Evolutionary conservation across 176 grass and related monocot species (phyloP).

Genomic region (Oropetium thomaeum): DNA sequence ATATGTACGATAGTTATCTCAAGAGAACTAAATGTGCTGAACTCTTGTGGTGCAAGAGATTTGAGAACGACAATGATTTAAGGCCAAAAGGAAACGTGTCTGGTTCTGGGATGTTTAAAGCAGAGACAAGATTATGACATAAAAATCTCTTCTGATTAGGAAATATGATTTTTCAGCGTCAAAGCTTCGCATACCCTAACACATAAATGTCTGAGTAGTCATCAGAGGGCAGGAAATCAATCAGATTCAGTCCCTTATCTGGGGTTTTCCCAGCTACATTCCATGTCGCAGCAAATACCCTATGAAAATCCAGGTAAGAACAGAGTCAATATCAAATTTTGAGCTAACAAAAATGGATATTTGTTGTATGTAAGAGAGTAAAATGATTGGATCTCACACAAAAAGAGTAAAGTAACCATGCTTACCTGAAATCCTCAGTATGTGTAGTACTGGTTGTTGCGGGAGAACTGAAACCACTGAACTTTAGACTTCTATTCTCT

Average conservation of each 20-base stretch:
- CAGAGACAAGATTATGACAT: not conserved
- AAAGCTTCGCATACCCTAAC: conserved; percentile 42
- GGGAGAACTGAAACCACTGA: conserved; percentile 31
- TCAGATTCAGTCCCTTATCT: conserved; percentile 46
- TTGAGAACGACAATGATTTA: conserved; percentile 8
- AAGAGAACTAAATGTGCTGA: conserved; percentile 4
- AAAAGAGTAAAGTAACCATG: not conserved
- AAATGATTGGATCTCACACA: conserved; percentile 1
- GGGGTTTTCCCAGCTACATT: conserved; percentile 56
- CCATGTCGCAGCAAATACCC: conserved; percentile 65
- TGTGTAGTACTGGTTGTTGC: conserved; percentile 23
- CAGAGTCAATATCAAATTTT: not conserved
- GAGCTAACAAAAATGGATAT: not conserved
- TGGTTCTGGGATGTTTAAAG: not conserved
- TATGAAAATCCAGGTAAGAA: not conserved
- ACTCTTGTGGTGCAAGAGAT: not conserved
- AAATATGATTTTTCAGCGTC: not conserved
- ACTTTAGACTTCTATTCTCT: conserved; percentile 37
- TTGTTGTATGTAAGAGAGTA: not conserved
- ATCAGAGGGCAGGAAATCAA: conserved; percentile 56
- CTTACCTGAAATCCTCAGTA: conserved; percentile 42
- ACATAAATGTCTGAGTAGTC: conserved; percentile 63
- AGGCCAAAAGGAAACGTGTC: not conserved
- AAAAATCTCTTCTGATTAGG: not conserved
- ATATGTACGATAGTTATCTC: not conserved